Conservation (phyloP, 108 stramenopile species). For the Skeletonema marinoi region DNA sequence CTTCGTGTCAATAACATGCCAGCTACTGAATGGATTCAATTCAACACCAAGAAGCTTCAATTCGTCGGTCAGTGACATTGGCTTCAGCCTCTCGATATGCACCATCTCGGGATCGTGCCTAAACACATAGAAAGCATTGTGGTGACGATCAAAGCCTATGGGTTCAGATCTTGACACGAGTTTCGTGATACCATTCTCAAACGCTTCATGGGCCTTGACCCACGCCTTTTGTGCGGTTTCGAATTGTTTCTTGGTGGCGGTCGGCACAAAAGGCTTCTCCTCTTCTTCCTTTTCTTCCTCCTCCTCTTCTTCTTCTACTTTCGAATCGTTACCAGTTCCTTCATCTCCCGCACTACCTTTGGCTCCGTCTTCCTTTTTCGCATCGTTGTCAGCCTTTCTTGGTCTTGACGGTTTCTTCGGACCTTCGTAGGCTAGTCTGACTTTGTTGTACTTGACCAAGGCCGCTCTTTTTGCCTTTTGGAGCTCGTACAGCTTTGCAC, state of each 20-base stretch:
- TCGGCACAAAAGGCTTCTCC: slow-evolving; percentile 44
- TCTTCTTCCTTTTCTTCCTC: slow-evolving; percentile 12
- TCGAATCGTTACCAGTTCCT: slow-evolving; percentile 20
- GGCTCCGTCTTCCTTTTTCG: slow-evolving; percentile 19
- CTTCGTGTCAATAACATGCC: slow-evolving; percentile 78
- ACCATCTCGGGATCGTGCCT: slow-evolving; percentile 72
- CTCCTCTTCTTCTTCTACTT: slow-evolving; percentile 1
- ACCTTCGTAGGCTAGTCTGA: slow-evolving; percentile 64
- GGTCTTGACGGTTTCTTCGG: slow-evolving; percentile 48
- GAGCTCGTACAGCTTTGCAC: slow-evolving; percentile 65
- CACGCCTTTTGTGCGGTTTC: slow-evolving; percentile 55
- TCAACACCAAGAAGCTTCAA: slow-evolving; percentile 38
- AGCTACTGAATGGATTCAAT: slow-evolving; percentile 56
- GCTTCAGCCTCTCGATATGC: slow-evolving; percentile 60
- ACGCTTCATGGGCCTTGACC: slow-evolving; percentile 70
- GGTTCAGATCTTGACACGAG: slow-evolving; percentile 73
- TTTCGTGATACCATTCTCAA: slow-evolving; percentile 67
- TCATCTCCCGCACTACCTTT: slow-evolving; percentile 25
- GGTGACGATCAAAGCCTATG: slow-evolving; percentile 73
- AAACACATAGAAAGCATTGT: slow-evolving; percentile 75
- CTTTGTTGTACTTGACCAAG: slow-evolving; percentile 63
- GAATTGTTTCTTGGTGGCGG: slow-evolving; percentile 63
- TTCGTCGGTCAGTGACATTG: slow-evolving; percentile 38
- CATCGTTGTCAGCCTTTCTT: slow-evolving; percentile 29
- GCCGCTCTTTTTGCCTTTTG: slow-evolving; percentile 69